Base-by-base conservation (phyloP, 306 rosid genomes). In the Fagus sylvatica region DNA sequence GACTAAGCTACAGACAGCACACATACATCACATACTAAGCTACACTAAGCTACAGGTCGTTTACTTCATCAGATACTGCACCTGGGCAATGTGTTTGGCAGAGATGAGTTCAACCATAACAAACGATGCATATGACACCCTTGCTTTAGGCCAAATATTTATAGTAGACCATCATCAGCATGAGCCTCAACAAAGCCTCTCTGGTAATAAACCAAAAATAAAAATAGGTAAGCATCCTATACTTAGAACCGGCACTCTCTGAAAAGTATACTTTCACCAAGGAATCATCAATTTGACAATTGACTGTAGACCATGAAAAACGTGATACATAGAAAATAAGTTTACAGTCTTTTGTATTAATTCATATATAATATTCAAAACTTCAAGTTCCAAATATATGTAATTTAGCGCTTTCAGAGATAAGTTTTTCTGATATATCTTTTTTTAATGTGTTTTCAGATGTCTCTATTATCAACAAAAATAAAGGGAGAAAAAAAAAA, bases 71-170 rank as follows among this genome's bases (percentile, higher is more conserved):
- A n/a, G 34, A 57, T 60, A 32, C 41, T 37, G 59, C 87, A 91
- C 99, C 93, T 96, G 94, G 75, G 97, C 99, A 53, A 96, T 84
- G 84, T 96, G 99, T 80, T 93, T 93, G 11, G 99, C 97, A 53
- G 91, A 76, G 74, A 93, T 91, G 78, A 96, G 90, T 74, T 96
- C 94, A 74, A 90, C 93, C 99, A 96, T 93, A 43, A 96, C 99
- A 75, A 96, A 89, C 0, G 99, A 96, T 66, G 99, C 98, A 90
- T 22, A 22, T 93, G 99, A 97, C 96, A 96, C 77, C 97, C 97
- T 82, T 96, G 99, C 86, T 96, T 96, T 69, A 96, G 87, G 62
- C 99, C 98, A 84, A 96, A 96, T 70, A 96, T 82, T 88, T 96
- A 97, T 81, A 96, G 76, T 66, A 91, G 94, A 61, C 99, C 99